A percentile compares a stretch with the other conserved stretches of the same genome.
Evolutionary conservation across 805 yeast species (phyloP).

Genomic region (Starmerella roubikii): DNA sequence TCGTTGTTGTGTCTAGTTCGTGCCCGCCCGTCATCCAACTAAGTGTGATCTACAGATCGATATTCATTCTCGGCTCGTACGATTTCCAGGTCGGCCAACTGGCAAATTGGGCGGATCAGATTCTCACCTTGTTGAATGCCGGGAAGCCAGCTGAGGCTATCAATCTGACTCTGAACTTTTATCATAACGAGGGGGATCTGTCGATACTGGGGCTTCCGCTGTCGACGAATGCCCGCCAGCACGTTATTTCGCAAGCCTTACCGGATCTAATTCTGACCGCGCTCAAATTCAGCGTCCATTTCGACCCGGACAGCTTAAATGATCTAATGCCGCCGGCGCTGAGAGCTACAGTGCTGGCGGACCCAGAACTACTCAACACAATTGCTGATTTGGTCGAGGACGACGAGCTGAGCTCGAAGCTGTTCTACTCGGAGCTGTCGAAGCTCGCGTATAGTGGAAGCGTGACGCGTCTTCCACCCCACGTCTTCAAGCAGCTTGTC

Average conservation of each 20-base stretch:
- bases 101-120: constrained; percentile 56
- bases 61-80: constrained; percentile 41
- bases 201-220: constrained; percentile 47
- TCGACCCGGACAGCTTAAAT: constrained; percentile 22
- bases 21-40: not conserved
- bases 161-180: constrained; percentile 40
- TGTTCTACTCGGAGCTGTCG: constrained; percentile 43
- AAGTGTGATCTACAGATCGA: constrained; percentile 17
- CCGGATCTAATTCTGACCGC: constrained; percentile 44
- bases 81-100: constrained; percentile 45
- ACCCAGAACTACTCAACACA: constrained; percentile 28
- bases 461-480: constrained; percentile 45
- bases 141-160: constrained; percentile 45
- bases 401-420: constrained; percentile 22
- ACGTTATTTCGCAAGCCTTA: constrained; percentile 39
- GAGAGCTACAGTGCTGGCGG: constrained; percentile 28
- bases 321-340: constrained; percentile 31
- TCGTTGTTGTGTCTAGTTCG: not conserved
- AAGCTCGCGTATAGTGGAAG: constrained; percentile 36
- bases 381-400: constrained; percentile 33
- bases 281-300: constrained; percentile 31
- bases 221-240: constrained; percentile 31
- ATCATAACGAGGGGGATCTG: constrained; percentile 36
- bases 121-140: constrained; percentile 35
- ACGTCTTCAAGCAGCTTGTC: constrained; percentile 49